phyloP scores from a whole-genome alignment of 2,329 filamentous ascomycete species.

The Curvularia spicifera region DNA sequence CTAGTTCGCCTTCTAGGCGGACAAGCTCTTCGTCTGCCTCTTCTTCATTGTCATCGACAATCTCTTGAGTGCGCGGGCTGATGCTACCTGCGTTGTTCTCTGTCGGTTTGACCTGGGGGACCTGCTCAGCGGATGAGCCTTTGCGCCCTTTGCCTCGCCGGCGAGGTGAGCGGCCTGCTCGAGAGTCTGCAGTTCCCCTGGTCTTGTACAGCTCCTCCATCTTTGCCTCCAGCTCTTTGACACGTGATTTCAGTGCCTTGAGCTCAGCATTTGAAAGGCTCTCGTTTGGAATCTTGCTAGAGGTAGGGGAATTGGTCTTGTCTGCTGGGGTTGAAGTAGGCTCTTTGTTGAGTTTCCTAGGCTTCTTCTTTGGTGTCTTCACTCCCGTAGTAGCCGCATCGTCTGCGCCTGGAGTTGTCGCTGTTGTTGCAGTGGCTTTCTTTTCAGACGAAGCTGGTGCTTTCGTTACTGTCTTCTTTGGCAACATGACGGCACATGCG shows the following conservation, averaged over 20 bases:
- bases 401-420: constrained; percentile 20
- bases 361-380: constrained; percentile 25
- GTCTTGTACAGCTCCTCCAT: constrained; percentile 46
- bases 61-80: constrained; percentile 17
- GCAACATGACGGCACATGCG: constrained; percentile 37
- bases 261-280: constrained; percentile 34
- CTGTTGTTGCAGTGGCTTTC: constrained; percentile 2
- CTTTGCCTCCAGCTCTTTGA: constrained; percentile 46
- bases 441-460: constrained; percentile 8
- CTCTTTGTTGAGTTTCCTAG: constrained; percentile 46
- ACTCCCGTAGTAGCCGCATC: neutral
- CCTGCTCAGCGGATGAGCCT: constrained; percentile 28
- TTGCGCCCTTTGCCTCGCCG: constrained; percentile 44
- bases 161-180: constrained; percentile 37
- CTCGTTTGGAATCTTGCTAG: constrained; percentile 6
- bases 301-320: constrained; percentile 3
- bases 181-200: constrained; percentile 11
- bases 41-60: constrained; percentile 22
- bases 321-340: constrained; percentile 17
- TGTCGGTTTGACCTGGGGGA: constrained; percentile 25
- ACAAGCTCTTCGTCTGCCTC: constrained; percentile 44
- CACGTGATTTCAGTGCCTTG: constrained; percentile 46
- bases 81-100: constrained; percentile 16
- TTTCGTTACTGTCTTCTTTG: constrained; percentile 17
- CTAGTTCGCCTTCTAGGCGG: constrained; percentile 43